Evolutionary conservation across 805 yeast species (phyloP).

Genomic region (Monosporozyma aerobia): DNA sequence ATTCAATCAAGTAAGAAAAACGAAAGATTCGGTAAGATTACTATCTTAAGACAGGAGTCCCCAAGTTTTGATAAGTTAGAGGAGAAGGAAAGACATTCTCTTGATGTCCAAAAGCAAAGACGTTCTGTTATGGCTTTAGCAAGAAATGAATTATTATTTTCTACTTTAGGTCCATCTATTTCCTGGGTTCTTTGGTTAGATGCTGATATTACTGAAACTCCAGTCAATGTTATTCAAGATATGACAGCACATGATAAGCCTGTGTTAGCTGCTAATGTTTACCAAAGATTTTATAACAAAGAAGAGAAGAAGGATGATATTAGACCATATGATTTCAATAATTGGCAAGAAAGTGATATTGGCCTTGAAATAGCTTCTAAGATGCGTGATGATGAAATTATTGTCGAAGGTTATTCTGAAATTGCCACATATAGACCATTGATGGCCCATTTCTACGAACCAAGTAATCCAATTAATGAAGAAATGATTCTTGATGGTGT

Average conservation of each 20-base stretch:
- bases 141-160: slow-evolving; percentile 80
- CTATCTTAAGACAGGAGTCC: slow-evolving; percentile 84
- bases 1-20: slow-evolving; percentile 57
- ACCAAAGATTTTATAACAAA: slow-evolving; percentile 65
- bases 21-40: slow-evolving; percentile 69
- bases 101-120: slow-evolving; percentile 77
- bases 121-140: slow-evolving; percentile 89
- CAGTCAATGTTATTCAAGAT: slow-evolving; percentile 75
- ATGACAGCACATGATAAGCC: slow-evolving; percentile 78
- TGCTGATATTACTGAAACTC: slow-evolving; percentile 87
- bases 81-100: slow-evolving; percentile 88
- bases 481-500: slow-evolving; percentile 93
- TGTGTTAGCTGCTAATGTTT: slow-evolving; percentile 86
- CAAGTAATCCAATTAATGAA: slow-evolving; percentile 48
- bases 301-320: slow-evolving; percentile 46
- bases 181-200: slow-evolving; percentile 97
- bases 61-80: slow-evolving; percentile 62
- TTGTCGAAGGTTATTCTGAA: slow-evolving; percentile 91
- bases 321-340: slow-evolving; percentile 91
- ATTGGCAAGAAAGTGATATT: slow-evolving; percentile 84
- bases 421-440: slow-evolving; percentile 89
- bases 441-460: slow-evolving; percentile 82
- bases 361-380: slow-evolving; percentile 66
- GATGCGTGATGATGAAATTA: slow-evolving; percentile 79
- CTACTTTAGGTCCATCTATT: slow-evolving; percentile 80